Evolutionary conservation across 1,139 yeast species (phyloP).

Genomic region (Dujonia santamariae): DNA sequence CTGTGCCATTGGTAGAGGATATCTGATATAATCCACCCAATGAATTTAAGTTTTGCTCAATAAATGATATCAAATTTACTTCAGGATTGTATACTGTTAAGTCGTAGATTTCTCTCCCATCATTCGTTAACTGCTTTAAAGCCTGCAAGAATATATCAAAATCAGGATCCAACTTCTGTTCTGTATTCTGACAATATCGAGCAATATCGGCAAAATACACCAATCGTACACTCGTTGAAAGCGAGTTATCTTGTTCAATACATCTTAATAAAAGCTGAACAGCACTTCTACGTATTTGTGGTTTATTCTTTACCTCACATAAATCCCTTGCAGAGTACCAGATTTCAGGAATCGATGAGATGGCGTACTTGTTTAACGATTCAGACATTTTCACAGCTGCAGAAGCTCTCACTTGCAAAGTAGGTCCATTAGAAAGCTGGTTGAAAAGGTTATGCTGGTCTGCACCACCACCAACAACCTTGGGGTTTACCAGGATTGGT

Average conservation of each 20-base stretch:
- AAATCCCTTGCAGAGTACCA: conserved; percentile 71
- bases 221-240: conserved; percentile 41
- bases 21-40: background rate
- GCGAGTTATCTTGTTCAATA: conserved; percentile 48
- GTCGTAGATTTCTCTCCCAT: conserved; percentile 62
- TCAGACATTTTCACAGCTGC: conserved; percentile 54
- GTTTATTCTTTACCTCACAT: conserved; percentile 32
- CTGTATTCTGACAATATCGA: conserved; percentile 32
- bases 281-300: conserved; percentile 51
- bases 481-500: conserved; percentile 50
- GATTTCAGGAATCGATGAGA: conserved; percentile 64
- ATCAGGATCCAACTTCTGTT: conserved; percentile 41
- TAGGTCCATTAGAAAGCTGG: conserved; percentile 35
- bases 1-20: no score
- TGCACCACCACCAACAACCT: conserved; percentile 61
- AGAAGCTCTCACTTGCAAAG: conserved; percentile 41
- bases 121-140: conserved; percentile 50
- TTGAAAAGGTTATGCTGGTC: conserved; percentile 46
- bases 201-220: conserved; percentile 62
- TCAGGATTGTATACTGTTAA: conserved; percentile 47
- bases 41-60: background rate
- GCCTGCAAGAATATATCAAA: conserved; percentile 55
- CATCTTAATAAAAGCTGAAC: conserved; percentile 55
- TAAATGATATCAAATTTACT: conserved; percentile 33
- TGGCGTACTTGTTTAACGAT: conserved; percentile 49